phyloP scores from a whole-genome alignment of 139 green algal species.

The Chlamydomonas sphaeroides region DNA sequence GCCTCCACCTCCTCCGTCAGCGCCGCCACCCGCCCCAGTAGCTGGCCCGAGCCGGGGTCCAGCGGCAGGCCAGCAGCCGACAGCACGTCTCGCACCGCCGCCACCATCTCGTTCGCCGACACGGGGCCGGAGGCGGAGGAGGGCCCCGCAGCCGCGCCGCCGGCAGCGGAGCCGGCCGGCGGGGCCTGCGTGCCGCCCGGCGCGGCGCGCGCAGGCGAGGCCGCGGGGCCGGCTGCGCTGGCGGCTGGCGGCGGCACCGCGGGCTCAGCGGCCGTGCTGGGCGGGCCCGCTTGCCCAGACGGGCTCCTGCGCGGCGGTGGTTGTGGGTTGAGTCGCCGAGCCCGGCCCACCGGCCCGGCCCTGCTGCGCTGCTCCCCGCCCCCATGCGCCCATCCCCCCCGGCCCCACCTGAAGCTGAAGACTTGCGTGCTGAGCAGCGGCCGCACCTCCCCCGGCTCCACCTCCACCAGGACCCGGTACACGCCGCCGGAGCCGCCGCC shows the following conservation, averaged over 20 bases:
- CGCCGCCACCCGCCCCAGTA: slow-evolving; percentile 58
- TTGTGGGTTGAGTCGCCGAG: too few species aligned
- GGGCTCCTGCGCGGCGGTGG: not conserved
- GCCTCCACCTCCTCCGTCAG: slow-evolving; percentile 55
- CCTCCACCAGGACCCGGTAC: slow-evolving; percentile 58
- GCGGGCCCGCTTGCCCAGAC: not conserved
- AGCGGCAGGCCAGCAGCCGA: slow-evolving; percentile 69
- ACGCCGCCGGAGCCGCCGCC: slow-evolving; percentile 24
- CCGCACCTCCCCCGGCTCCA: slow-evolving; percentile 51
- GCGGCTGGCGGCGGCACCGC: not conserved
- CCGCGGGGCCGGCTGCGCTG: not conserved
- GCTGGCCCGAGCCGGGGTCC: slow-evolving; percentile 51
- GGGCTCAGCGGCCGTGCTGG: too few species aligned
- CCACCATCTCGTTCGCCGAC: slow-evolving; percentile 53
- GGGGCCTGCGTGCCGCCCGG: too few species aligned
- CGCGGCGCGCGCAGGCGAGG: not conserved
- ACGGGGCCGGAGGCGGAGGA: slow-evolving; percentile 15
- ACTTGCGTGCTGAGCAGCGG: slow-evolving; percentile 63
- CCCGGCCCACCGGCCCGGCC: too few species aligned
- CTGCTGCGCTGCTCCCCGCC: too few species aligned
- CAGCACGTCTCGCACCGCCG: slow-evolving; percentile 74
- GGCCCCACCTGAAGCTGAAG: slow-evolving; percentile 40
- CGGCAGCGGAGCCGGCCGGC: not conserved
- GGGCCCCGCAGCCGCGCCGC: not conserved
- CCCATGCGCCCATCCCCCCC: not conserved